phyloP scores from a whole-genome alignment of 2,329 filamentous ascomycete species.

The Myriosclerotinia curreyana region DNA sequence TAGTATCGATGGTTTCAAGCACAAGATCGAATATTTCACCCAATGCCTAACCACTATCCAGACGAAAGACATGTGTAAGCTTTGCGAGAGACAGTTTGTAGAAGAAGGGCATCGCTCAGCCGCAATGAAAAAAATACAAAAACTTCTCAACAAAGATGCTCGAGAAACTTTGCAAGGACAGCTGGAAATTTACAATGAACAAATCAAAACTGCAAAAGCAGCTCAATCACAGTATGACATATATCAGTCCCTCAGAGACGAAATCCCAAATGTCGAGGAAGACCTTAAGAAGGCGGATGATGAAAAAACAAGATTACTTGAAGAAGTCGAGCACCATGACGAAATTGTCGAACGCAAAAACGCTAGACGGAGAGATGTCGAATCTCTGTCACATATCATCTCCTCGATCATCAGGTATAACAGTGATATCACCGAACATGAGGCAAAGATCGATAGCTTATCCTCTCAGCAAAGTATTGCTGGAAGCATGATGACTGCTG shows the following conservation, averaged over 20 bases:
- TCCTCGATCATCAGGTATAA: slow-evolving; percentile 69
- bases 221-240: slow-evolving; percentile 70
- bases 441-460: slow-evolving; percentile 71
- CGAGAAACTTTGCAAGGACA: slow-evolving; percentile 61
- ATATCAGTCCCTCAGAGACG: slow-evolving; percentile 63
- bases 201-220: slow-evolving; percentile 58
- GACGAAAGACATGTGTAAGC: slow-evolving; percentile 68
- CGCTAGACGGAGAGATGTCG: slow-evolving; percentile 66
- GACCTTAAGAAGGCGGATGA: slow-evolving; percentile 61
- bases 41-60: slow-evolving; percentile 65
- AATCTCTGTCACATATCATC: slow-evolving; percentile 73
- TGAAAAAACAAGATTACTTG: slow-evolving; percentile 59
- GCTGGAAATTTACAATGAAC: slow-evolving; percentile 49
- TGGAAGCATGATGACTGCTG: slow-evolving; percentile 64
- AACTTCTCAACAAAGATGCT: slow-evolving; percentile 58
- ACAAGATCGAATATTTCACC: slow-evolving; percentile 68
- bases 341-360: slow-evolving; percentile 61
- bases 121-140: slow-evolving; percentile 65
- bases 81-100: slow-evolving; percentile 70
- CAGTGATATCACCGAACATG: slow-evolving; percentile 68
- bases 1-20: slow-evolving; percentile 66
- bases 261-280: slow-evolving; percentile 66
- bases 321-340: slow-evolving; percentile 66
- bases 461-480: slow-evolving; percentile 70
- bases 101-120: slow-evolving; percentile 58